Percentiles rank a stretch among this genome's conserved stretches.
Conservation (phyloP, 2,329 filamentous ascomycete genomes). For the Neodidymelliopsis sp. region DNA sequence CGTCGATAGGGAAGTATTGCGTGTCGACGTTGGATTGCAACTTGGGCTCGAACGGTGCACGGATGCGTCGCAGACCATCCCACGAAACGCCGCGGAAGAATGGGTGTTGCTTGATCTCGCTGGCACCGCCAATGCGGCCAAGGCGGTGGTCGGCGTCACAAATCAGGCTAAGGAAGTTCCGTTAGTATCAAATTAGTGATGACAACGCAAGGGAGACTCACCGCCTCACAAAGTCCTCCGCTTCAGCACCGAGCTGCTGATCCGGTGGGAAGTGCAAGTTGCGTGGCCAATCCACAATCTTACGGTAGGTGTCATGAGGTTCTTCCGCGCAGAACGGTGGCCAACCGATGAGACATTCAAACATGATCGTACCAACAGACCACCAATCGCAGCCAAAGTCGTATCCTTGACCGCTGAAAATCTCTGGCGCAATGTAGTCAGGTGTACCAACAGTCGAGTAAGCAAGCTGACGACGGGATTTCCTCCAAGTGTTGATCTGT, state of each 20-base stretch:
- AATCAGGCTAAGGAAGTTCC: slow-evolving; percentile 70
- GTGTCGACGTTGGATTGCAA: slow-evolving; percentile 94
- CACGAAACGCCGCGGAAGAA: slow-evolving; percentile 99
- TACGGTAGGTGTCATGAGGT: slow-evolving; percentile 95
- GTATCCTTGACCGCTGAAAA: slow-evolving; percentile 96
- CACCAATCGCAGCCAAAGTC: slow-evolving; percentile 99
- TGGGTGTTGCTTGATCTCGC: slow-evolving; percentile 90
- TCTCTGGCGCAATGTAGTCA: slow-evolving; percentile 98
- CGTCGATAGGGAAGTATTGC: slow-evolving; percentile 97
- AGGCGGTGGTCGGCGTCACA: slow-evolving; percentile 94
- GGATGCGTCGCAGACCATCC: slow-evolving; percentile 88
- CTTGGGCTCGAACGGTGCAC: slow-evolving; percentile 94
- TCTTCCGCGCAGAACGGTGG: slow-evolving; percentile 98
- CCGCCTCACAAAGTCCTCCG: slow-evolving; percentile 92
- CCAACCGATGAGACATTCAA: slow-evolving; percentile 98
- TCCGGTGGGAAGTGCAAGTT: slow-evolving; percentile 97
- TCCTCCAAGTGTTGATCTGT: slow-evolving; percentile 98
- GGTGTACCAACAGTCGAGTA: slow-evolving; percentile 98
- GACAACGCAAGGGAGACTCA: slow-evolving; percentile 55
- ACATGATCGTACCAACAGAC: slow-evolving; percentile 99
- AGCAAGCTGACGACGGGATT: slow-evolving; percentile 92
- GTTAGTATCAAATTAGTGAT: slow-evolving; percentile 29
- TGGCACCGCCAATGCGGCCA: slow-evolving; percentile 79
- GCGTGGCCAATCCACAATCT: slow-evolving; percentile 98
- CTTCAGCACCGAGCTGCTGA: slow-evolving; percentile 84